Percentiles rank a stretch among this genome's conserved stretches.
These are phyloP conservation scores for Obba rivulosa DNA, from an alignment of 768 basidiomycete species.

Conservation along the genomic window DNA sequence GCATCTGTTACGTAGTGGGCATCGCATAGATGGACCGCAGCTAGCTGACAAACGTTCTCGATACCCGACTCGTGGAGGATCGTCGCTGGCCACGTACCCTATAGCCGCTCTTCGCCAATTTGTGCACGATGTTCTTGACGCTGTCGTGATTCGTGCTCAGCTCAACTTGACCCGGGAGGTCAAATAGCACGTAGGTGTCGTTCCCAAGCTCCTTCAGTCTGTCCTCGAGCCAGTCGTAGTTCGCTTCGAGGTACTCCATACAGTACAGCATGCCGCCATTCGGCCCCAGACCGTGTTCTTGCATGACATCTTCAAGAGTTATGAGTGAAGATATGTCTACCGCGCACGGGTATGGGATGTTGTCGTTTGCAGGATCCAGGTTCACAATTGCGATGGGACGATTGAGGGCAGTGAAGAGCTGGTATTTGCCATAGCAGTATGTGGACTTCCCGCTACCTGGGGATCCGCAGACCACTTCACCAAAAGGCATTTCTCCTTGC, in stretches of 20 bases:
- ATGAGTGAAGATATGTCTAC: slow-evolving; percentile 83
- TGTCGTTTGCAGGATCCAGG: slow-evolving; percentile 91
- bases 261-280: slow-evolving; percentile 97
- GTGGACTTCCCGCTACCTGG: slow-evolving; percentile 88
- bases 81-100: slow-evolving; percentile 54
- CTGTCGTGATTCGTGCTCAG: slow-evolving; percentile 94
- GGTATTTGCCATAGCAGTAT: slow-evolving; percentile 83
- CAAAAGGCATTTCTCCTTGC: slow-evolving; percentile 91
- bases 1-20: slow-evolving; percentile 97
- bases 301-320: slow-evolving; percentile 84
- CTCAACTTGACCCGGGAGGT: slow-evolving; percentile 96
- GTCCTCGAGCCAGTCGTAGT: slow-evolving; percentile 83
- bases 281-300: slow-evolving; percentile 78
- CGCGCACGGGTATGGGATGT: slow-evolving; percentile 87
- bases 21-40: slow-evolving; percentile 93
- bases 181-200: slow-evolving; percentile 88
- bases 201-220: slow-evolving; percentile 57
- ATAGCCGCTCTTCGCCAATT: slow-evolving; percentile 69
- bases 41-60: slow-evolving; percentile 49
- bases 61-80: slow-evolving; percentile 1
- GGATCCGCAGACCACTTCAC: slow-evolving; percentile 81
- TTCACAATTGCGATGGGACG: slow-evolving; percentile 90
- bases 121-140: slow-evolving; percentile 72
- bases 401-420: slow-evolving; percentile 80
- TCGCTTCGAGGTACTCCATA: slow-evolving; percentile 95